Conservation (phyloP, 805 yeast genomes). For the Suhomyces sp. region DNA sequence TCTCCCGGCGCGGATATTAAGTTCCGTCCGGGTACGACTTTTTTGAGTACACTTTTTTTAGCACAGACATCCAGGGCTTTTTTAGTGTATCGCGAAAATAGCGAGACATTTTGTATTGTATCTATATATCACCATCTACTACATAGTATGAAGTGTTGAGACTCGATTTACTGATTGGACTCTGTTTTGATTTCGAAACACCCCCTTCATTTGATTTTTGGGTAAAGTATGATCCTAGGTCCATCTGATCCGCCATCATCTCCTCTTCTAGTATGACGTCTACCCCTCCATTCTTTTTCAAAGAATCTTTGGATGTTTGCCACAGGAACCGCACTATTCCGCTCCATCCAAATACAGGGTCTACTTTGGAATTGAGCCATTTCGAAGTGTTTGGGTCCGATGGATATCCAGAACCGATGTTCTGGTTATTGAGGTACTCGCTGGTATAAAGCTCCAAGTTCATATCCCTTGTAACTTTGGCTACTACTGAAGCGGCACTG, state of each 20-base stretch:
- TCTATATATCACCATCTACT: background rate
- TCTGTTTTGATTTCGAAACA: background rate
- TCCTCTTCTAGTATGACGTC: slow-evolving; percentile 63
- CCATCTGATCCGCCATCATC: slow-evolving; percentile 1
- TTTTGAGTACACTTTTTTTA: no score
- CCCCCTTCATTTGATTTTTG: background rate
- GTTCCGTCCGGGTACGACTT: slow-evolving; percentile 2
- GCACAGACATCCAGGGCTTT: background rate
- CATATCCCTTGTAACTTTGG: slow-evolving; percentile 91
- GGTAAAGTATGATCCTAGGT: slow-evolving; percentile 1
- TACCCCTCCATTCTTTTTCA: slow-evolving; percentile 51
- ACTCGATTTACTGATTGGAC: background rate
- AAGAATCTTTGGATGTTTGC: slow-evolving; percentile 84
- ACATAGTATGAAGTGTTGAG: background rate
- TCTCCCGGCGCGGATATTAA: slow-evolving; percentile 7
- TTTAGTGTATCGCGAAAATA: background rate
- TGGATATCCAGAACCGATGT: slow-evolving; percentile 88
- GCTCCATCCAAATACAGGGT: slow-evolving; percentile 85
- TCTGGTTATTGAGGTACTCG: slow-evolving; percentile 36
- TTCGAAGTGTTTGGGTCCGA: slow-evolving; percentile 81
- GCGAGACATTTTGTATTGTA: background rate
- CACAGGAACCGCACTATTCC: slow-evolving; percentile 81
- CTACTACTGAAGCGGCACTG: slow-evolving; percentile 91
- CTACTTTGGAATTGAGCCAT: slow-evolving; percentile 67
- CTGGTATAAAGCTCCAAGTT: slow-evolving; percentile 40